Evolutionary conservation across 2,329 filamentous ascomycete genomes (phyloP).

Genomic region (Paraphaeosphaeria minitans): DNA sequence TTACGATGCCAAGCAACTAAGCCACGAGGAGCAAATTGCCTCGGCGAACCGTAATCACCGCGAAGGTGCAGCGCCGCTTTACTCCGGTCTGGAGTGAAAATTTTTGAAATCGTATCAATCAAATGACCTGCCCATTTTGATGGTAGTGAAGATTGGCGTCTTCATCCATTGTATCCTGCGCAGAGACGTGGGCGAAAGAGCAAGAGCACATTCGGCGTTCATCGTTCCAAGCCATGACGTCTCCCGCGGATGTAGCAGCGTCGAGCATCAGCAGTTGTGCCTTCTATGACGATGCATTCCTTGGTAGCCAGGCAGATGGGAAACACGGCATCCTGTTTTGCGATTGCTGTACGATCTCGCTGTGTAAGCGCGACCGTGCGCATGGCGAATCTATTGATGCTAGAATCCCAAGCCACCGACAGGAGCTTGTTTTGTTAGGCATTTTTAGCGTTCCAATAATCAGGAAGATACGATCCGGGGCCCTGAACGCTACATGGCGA

Average conservation of each 20-base stretch:
- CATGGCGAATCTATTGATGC: background rate
- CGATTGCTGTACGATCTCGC: background rate
- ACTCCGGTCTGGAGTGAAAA: background rate
- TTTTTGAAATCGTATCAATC: background rate
- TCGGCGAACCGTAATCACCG: background rate
- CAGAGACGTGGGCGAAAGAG: background rate
- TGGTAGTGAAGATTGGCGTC: background rate
- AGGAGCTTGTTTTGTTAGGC: background rate
- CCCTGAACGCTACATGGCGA: background rate
- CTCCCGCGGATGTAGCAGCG: conserved; percentile 6
- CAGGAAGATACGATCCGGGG: background rate
- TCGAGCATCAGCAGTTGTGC: background rate
- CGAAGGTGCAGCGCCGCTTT: background rate
- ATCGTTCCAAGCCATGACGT: conserved; percentile 10
- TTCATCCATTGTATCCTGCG: background rate
- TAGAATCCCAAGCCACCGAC: background rate
- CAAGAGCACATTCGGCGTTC: background rate
- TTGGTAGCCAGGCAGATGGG: background rate
- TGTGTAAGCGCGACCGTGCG: background rate
- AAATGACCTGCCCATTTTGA: background rate
- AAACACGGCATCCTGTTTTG: background rate
- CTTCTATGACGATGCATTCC: conserved; percentile 12
- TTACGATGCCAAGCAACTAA: background rate
- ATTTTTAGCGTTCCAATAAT: background rate
- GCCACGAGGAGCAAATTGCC: background rate